These are phyloP conservation scores for Inga laurina DNA, from an alignment of 306 rosid genomes.

Conservation along the genomic window DNA sequence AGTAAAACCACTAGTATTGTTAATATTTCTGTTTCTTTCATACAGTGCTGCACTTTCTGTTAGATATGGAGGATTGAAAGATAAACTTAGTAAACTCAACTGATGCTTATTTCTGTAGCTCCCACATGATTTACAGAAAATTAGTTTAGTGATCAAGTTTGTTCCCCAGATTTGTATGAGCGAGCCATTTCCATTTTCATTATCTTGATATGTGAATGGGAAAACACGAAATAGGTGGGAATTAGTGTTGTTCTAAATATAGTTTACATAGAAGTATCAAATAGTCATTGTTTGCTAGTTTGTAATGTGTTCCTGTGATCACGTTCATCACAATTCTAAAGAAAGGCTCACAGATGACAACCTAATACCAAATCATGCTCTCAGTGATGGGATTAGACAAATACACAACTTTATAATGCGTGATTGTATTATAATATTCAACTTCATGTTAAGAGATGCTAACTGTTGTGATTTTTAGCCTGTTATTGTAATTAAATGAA, in stretches of 20 bases:
- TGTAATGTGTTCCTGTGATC: not conserved
- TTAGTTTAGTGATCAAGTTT: not conserved
- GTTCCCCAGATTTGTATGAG: not conserved
- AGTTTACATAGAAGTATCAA: not conserved
- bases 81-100: not conserved
- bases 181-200: not conserved
- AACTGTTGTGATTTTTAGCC: too few species aligned
- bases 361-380: too few species aligned
- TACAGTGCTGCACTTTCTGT: not conserved
- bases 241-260: not conserved
- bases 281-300: not conserved
- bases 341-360: not conserved
- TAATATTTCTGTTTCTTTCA: not conserved
- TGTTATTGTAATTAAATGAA: too few species aligned
- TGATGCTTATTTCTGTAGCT: constrained; percentile 5
- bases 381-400: too few species aligned
- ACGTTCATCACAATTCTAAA: not conserved
- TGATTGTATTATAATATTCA: too few species aligned
- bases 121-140: not conserved
- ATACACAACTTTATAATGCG: too few species aligned
- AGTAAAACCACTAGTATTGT: not conserved
- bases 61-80: not conserved
- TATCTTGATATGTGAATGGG: not conserved
- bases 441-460: too few species aligned
- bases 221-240: not conserved